These are phyloP conservation scores for Saussurea involucrata DNA, from an alignment of 129 eudicot genomes.

Conservation along the genomic window DNA sequence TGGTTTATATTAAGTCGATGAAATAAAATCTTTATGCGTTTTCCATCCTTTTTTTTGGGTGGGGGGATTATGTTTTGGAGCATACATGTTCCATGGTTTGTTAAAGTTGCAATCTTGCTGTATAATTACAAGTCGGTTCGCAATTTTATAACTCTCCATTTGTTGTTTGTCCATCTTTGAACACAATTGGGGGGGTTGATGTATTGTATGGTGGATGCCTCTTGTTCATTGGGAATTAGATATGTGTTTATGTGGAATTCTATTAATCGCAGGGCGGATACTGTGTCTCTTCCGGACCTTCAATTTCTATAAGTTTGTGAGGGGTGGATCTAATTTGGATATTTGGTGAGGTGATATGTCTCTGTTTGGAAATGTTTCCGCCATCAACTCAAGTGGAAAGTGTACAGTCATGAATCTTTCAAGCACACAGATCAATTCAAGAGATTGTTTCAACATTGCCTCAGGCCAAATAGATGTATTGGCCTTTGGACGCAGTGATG, in stretches of 20 bases:
- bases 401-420: slow-evolving; percentile 24
- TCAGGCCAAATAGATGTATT: slow-evolving; percentile 27
- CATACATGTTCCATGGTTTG: background rate
- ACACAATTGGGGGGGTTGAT: too few relatives aligned
- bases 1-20: background rate
- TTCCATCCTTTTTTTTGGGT: too few relatives aligned
- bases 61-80: background rate
- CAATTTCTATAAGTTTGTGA: background rate
- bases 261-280: slow-evolving; percentile 12
- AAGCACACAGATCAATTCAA: slow-evolving; percentile 22
- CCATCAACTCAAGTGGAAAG: slow-evolving; percentile 45
- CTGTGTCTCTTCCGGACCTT: background rate
- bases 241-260: background rate
- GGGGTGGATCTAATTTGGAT: background rate
- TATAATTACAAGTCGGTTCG: slow-evolving; percentile 1
- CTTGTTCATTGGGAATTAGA: too few relatives aligned
- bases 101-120: background rate
- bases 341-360: slow-evolving; percentile 36
- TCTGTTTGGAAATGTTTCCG: slow-evolving; percentile 59
- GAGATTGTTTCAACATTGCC: slow-evolving; percentile 12
- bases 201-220: too few relatives aligned
- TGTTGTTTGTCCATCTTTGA: background rate
- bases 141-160: background rate
- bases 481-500: slow-evolving; percentile 39
- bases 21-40: background rate